Conservation (phyloP, 805 yeast species). For the Nakazawaea ernobii region DNA sequence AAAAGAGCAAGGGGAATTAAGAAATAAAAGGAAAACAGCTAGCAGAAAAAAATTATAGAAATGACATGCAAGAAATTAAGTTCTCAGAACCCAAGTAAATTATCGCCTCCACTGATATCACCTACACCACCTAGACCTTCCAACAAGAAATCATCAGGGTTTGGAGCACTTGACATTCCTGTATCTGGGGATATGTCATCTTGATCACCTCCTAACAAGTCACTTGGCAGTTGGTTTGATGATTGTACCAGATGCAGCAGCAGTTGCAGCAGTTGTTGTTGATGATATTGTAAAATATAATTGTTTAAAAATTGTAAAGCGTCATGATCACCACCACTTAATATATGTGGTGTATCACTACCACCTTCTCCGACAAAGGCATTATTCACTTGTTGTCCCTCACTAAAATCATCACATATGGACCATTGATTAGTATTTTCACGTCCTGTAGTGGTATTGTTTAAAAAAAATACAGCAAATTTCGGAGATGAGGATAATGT, state of each 20-base stretch:
- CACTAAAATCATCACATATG: slow-evolving; percentile 78
- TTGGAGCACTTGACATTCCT: background rate
- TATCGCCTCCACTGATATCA: slow-evolving; percentile 6
- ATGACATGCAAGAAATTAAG: background rate
- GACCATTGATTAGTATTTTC: slow-evolving; percentile 64
- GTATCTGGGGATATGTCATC: background rate
- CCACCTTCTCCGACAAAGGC: slow-evolving; percentile 59
- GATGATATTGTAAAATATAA: slow-evolving; percentile 23
- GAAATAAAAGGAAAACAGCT: background rate
- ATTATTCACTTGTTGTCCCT: slow-evolving; percentile 71
- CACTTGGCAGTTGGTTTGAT: background rate
- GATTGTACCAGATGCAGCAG: background rate
- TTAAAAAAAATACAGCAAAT: slow-evolving; percentile 70
- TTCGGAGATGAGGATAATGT: slow-evolving; percentile 59
- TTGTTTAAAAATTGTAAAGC: slow-evolving; percentile 27
- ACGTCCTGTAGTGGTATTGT: slow-evolving; percentile 38
- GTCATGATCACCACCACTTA: slow-evolving; percentile 46
- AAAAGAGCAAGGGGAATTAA: background rate
- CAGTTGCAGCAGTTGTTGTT: slow-evolving; percentile 11
- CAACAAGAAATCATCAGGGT: slow-evolving; percentile 9
- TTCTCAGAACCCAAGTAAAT: slow-evolving; percentile 6
- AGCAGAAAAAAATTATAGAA: background rate
- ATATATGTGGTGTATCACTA: slow-evolving; percentile 58
- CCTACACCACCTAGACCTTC: slow-evolving; percentile 7
- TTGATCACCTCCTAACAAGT: background rate